Evolutionary conservation across 1,284 basidiomycete genomes (phyloP), one percentile per base, ranked within the genome.

Genomic region (Polyporus tsugae): DNA sequence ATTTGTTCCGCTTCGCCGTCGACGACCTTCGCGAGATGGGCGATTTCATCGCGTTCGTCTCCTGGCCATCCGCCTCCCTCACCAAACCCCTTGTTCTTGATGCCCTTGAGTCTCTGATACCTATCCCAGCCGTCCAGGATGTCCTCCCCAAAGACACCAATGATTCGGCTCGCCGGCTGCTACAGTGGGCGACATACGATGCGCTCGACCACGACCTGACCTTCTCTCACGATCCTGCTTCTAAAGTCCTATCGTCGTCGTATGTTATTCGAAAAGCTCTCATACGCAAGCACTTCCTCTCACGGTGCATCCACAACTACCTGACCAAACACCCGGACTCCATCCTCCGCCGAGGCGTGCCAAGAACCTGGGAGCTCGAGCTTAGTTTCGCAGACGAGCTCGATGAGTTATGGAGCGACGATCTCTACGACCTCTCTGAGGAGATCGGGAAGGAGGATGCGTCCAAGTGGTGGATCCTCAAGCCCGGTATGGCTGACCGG

Each of bases 401-500:
- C 11, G 96, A 99, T 75, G 98, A 99, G 79, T 84, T 97, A 76
- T 94, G 97, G 86, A 82, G 89, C 60, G 97, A 99, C 78, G 98
- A 99, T 70, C 85, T 99, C 35, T 99, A 92, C 85, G 96, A 98
- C 65, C 86, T 99, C 11, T 88, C 86, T 2, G 81, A 87, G 65
- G 82, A 85, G 36, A 84, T 98, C 41, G 86, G 89, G 36, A 78
- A 79, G 46, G 78, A 81, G 1, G 78, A 78, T 9, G 73, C 77
- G 29, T 74, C 80, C 7, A 88, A 83, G 69, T 96, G 96, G 96
- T 98, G 91, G 86, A 97, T 98, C 67, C 81, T 99, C 64, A 99
- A 99, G 81, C 97, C 98, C 46, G 96, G 96, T 13, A 98, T 99
- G 93, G 93, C 97, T 1, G 97, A 99, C 83, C 88, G 96, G 64